phyloP scores from a whole-genome alignment of 331 rosid genomes.

The Erythrophleum ivorense region DNA sequence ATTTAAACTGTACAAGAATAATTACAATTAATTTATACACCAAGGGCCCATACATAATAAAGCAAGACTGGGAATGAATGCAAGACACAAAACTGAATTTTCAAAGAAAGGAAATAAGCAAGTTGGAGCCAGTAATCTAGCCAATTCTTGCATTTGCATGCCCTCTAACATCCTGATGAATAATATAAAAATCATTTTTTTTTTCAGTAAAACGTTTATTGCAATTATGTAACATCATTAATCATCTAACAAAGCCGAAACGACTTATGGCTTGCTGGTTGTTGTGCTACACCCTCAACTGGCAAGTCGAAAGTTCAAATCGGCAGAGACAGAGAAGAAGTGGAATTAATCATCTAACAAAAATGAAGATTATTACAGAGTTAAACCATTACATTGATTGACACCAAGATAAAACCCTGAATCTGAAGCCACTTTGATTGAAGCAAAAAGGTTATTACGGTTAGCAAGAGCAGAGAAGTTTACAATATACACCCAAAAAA shows the following conservation, averaged over 20 bases:
- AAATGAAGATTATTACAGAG: neutral
- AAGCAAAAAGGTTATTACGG: slow-evolving; percentile 13
- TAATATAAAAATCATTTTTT: neutral
- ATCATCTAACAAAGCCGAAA: neutral
- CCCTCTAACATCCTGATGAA: neutral
- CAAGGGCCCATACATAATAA: neutral
- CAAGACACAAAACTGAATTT: neutral
- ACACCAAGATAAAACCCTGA: neutral
- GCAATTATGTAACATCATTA: neutral
- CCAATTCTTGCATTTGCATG: slow-evolving; percentile 7
- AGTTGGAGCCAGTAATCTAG: neutral
- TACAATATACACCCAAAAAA: neutral
- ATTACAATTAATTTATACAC: neutral
- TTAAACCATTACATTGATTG: slow-evolving; percentile 7
- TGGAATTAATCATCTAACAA: neutral
- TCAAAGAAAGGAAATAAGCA: neutral
- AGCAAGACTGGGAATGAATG: neutral
- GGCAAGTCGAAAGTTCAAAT: too few relatives aligned
- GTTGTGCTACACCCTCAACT: too few relatives aligned
- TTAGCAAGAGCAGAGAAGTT: neutral
- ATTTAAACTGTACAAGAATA: slow-evolving; percentile 3
- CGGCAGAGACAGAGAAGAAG: too few relatives aligned
- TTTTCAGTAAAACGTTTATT: neutral
- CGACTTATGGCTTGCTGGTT: too few relatives aligned
- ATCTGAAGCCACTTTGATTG: neutral